Evolutionary conservation across 225 moss, liverwort and hornwort genomes (phyloP), one percentile per base, ranked within the genome.

Genomic region (Bryum argenteum): DNA sequence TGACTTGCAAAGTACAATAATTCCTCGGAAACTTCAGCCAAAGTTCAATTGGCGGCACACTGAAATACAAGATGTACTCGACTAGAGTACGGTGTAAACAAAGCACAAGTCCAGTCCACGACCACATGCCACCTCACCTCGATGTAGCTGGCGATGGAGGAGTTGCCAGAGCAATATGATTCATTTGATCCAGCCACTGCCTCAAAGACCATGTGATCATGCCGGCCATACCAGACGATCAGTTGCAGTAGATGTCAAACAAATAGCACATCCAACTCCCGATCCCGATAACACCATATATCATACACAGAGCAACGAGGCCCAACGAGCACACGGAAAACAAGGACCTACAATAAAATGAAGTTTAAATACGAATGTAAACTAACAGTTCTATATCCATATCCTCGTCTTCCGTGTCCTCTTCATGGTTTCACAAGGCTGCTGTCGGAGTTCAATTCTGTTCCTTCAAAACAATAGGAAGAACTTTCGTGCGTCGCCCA

Each of bases 121-220:
- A 80, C 66, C 61, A 65, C 47, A 66, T 51, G 61, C 33, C 69
- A 54, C 61, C 65, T 69, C 73, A 98, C 97, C 97, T 98, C 97
- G 58, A 98, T 94, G 69, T 94, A 98, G 84, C 84, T 91, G 53
- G 94, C 94, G 79, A 94, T 94, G 38, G 94, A 85, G 53, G 92
- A 94, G 78, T 91, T 92, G 83, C 94, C 94, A 42, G 97, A 98
- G 74, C 97, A 92, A 72, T 98, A 90, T 10, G 89, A 81, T 84
- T 97, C 97, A 67, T 97, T 98, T 40, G 91, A 74, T 13, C 90
- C 94, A 83, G 84, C 69, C 73, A 94, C 87, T 44, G 97, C 97
- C 70, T 94, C 97, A 61, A 91, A 82, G 18, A 92, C 92, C 80
- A 98, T 82, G 74, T 85, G 90, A 65, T 98, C 97, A 72, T 92